A percentile compares a stretch with the other conserved stretches of the same genome.
These are phyloP conservation scores for Suillus clintonianus DNA, from an alignment of 768 basidiomycete species.

Conservation along the genomic window DNA sequence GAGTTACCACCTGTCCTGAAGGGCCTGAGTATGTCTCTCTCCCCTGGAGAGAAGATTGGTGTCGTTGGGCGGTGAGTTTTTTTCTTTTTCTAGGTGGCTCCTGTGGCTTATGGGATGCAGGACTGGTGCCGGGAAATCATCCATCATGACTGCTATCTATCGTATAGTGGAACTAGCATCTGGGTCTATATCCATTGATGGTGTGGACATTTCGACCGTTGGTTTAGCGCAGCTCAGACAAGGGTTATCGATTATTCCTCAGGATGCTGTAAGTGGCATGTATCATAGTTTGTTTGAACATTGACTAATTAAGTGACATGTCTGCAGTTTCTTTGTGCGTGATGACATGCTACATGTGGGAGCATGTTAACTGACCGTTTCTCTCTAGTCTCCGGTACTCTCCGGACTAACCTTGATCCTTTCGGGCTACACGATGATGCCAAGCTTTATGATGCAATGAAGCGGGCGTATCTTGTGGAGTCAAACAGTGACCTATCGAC, in stretches of 20 bases:
- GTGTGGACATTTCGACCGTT: conserved; percentile 78
- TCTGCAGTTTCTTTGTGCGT: conserved; percentile 49
- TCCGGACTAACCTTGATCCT: conserved; percentile 88
- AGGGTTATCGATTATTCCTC: conserved; percentile 78
- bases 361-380: conserved; percentile 8
- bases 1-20: conserved; percentile 90
- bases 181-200: conserved; percentile 80
- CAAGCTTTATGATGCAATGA: conserved; percentile 83
- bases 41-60: conserved; percentile 86
- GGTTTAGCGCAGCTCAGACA: conserved; percentile 75
- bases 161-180: conserved; percentile 79
- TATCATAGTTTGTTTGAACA: conserved; percentile 8
- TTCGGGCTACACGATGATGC: conserved; percentile 81
- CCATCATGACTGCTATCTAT: conserved; percentile 87
- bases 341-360: background rate
- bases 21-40: conserved; percentile 70
- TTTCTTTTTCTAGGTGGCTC: conserved; percentile 8
- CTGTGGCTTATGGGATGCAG: conserved; percentile 26
- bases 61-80: conserved; percentile 66
- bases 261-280: conserved; percentile 60
- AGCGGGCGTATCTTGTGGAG: conserved; percentile 81
- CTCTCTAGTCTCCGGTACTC: conserved; percentile 67
- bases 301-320: background rate
- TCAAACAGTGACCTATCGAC: conserved; percentile 24
- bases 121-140: conserved; percentile 89